phyloP scores from a whole-genome alignment of 768 basidiomycete genomes.

The Lactarius hatsudake region DNA sequence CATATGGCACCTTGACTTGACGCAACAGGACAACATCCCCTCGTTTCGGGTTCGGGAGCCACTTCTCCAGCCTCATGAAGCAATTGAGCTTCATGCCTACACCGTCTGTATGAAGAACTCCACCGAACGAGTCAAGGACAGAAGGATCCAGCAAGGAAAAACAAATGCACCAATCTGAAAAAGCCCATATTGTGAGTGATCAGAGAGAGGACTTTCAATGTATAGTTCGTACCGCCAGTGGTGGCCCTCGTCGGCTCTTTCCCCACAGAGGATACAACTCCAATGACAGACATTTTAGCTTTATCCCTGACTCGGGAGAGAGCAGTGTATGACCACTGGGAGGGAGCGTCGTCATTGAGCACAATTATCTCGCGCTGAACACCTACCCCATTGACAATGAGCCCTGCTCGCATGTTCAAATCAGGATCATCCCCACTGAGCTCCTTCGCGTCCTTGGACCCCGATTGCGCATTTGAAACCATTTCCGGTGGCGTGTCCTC shows the following conservation, averaged over 20 bases:
- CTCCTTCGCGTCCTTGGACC: background rate
- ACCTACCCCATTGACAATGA: slow-evolving; percentile 18
- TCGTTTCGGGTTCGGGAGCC: slow-evolving; percentile 48
- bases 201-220: background rate
- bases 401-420: slow-evolving; percentile 18
- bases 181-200: slow-evolving; percentile 3
- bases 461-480: background rate
- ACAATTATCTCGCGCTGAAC: background rate
- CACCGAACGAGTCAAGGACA: slow-evolving; percentile 35
- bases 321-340: slow-evolving; percentile 18
- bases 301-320: slow-evolving; percentile 6
- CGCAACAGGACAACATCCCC: slow-evolving; percentile 54
- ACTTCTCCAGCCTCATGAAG: slow-evolving; percentile 49
- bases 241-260: slow-evolving; percentile 26
- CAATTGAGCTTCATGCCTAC: slow-evolving; percentile 39
- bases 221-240: slow-evolving; percentile 32
- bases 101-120: slow-evolving; percentile 30
- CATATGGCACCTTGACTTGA: slow-evolving; percentile 44
- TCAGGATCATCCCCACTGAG: background rate
- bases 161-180: slow-evolving; percentile 46
- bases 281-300: slow-evolving; percentile 34
- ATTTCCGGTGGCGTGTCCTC: background rate
- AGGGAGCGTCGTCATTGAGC: background rate
- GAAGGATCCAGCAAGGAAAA: slow-evolving; percentile 55
- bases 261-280: slow-evolving; percentile 31